Conservation (phyloP, 768 basidiomycete genomes). For the Leccinum uliginosum region DNA sequence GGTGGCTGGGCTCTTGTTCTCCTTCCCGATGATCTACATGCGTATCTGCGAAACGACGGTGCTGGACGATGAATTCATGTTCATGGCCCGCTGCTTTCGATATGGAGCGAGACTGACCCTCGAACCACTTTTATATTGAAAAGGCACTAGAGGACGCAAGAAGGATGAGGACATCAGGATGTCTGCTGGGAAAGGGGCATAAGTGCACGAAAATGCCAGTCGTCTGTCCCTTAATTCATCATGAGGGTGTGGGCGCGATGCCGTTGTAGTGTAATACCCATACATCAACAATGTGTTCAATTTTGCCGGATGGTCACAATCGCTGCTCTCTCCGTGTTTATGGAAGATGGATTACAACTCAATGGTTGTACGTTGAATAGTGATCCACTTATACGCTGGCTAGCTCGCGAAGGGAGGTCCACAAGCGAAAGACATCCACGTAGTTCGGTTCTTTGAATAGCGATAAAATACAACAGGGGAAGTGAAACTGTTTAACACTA, state of each 20-base stretch:
- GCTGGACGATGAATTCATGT: constrained; percentile 53
- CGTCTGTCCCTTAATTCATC: background rate
- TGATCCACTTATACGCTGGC: too few relatives aligned
- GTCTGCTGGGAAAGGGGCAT: background rate
- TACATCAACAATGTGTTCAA: too few relatives aligned
- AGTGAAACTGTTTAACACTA: background rate
- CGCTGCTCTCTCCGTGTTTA: too few relatives aligned
- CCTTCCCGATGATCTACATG: constrained; percentile 68
- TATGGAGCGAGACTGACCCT: background rate
- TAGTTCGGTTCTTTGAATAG: background rate
- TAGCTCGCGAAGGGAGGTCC: too few relatives aligned
- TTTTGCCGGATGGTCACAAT: too few relatives aligned
- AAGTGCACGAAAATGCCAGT: background rate
- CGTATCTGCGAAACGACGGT: constrained; percentile 59
- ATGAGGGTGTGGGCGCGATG: background rate
- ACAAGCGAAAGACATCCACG: background rate
- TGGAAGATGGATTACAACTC: too few relatives aligned
- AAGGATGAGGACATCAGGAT: background rate
- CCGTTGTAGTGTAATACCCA: background rate
- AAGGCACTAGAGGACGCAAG: background rate
- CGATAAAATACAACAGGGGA: background rate
- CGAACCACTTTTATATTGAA: constrained; percentile 2
- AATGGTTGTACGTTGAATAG: too few relatives aligned
- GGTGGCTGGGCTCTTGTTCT: constrained; percentile 55
- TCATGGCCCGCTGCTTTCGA: constrained; percentile 19